Evolutionary conservation across 371 early-diverging fungal genomes (phyloP).

Genomic region (Chytridiales sp.): DNA sequence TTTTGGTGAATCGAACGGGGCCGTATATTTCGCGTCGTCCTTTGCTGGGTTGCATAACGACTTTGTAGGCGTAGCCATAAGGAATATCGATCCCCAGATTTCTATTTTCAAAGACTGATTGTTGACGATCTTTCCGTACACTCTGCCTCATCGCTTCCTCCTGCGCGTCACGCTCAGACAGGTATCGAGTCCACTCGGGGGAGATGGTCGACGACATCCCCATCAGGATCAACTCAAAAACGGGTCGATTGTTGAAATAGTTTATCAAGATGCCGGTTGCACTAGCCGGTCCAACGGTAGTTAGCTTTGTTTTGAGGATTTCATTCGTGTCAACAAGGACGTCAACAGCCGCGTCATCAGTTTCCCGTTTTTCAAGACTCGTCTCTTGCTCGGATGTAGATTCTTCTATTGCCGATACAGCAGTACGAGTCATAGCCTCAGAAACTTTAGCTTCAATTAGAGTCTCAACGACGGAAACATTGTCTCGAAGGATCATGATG

Average conservation of each 20-base stretch:
- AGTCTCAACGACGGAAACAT: conserved; percentile 6
- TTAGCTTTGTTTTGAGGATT: conserved; percentile 16
- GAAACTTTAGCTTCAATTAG: conserved; percentile 37
- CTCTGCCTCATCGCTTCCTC: no score
- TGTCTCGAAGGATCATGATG: conserved; percentile 54
- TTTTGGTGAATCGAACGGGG: conserved; percentile 52
- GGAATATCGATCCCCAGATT: not conserved
- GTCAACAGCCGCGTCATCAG: conserved; percentile 26
- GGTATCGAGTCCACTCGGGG: no score
- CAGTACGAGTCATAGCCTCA: conserved; percentile 36
- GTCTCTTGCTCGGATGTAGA: conserved; percentile 13
- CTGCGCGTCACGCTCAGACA: no score
- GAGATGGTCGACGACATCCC: no score
- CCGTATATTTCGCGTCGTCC: conserved; percentile 22
- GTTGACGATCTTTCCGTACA: no score
- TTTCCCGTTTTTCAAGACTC: conserved; percentile 8
- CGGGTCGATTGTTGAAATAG: no score
- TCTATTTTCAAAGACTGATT: not conserved
- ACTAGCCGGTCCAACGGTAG: conserved; percentile 17
- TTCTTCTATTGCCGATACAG: conserved; percentile 14
- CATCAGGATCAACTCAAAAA: no score
- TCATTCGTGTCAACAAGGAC: conserved; percentile 4
- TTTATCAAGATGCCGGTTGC: no score
- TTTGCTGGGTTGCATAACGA: conserved; percentile 3
- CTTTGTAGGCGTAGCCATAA: conserved; percentile 24